Conservation (phyloP, 1,139 yeast genomes). For the Protomyces inundatus region DNA sequence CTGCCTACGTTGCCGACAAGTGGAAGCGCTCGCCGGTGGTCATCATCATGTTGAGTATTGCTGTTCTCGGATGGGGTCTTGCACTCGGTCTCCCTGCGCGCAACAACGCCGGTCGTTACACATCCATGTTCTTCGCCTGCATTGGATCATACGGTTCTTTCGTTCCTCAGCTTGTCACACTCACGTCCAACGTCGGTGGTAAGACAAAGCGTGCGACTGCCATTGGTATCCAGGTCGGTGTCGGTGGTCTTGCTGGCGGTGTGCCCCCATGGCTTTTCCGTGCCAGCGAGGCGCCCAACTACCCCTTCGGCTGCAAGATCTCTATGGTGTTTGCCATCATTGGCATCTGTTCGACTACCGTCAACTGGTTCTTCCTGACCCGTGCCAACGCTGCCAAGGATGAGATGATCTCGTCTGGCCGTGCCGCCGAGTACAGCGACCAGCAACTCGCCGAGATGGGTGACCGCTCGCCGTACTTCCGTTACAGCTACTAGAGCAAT, state of each 20-base stretch:
- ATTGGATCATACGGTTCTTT: slow-evolving; percentile 22
- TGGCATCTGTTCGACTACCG: slow-evolving; percentile 38
- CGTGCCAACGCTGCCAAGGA: slow-evolving; percentile 39
- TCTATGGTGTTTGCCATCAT: slow-evolving; percentile 47
- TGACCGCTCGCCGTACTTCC: slow-evolving; percentile 23
- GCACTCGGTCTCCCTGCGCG: not conserved
- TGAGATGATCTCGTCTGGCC: slow-evolving; percentile 7
- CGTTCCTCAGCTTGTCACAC: slow-evolving; percentile 19
- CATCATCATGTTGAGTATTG: slow-evolving; percentile 35
- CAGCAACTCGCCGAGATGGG: slow-evolving; percentile 20
- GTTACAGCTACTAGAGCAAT: not conserved
- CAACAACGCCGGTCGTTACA: slow-evolving; percentile 20
- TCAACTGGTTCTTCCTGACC: slow-evolving; percentile 38
- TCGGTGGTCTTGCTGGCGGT: slow-evolving; percentile 57
- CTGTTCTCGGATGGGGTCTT: slow-evolving; percentile 40
- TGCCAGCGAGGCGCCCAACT: slow-evolving; percentile 51
- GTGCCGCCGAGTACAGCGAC: slow-evolving; percentile 4
- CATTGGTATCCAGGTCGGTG: slow-evolving; percentile 49
- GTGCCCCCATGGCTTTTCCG: slow-evolving; percentile 53
- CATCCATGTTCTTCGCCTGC: slow-evolving; percentile 23
- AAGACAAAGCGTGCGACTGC: slow-evolving; percentile 50
- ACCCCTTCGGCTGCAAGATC: slow-evolving; percentile 49
- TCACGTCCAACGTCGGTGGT: slow-evolving; percentile 24
- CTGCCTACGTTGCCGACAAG: slow-evolving; percentile 39
- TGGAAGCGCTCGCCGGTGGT: slow-evolving; percentile 40